Percentiles rank a stretch among this genome's conserved stretches.
phyloP scores from a whole-genome alignment of 768 basidiomycete genomes.

The Austroboletus eburneus region DNA sequence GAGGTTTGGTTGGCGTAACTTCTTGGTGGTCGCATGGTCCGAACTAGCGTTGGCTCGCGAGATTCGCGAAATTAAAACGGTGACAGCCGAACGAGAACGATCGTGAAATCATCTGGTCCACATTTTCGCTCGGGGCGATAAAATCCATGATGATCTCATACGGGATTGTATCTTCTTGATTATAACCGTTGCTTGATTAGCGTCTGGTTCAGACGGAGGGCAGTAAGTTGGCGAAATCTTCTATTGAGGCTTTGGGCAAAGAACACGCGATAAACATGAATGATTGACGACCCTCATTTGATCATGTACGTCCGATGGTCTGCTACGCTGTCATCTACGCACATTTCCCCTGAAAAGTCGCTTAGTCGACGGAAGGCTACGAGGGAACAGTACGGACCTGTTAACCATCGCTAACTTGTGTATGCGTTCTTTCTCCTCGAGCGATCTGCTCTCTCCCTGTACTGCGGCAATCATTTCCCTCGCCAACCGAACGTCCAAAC shows the following conservation, averaged over 20 bases:
- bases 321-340: slow-evolving; percentile 13
- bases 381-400: slow-evolving; percentile 46
- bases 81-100: no score
- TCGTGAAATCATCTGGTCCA: no score
- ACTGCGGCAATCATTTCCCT: slow-evolving; percentile 71
- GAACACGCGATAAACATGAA: slow-evolving; percentile 27
- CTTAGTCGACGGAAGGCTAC: not conserved
- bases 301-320: slow-evolving; percentile 15
- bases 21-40: no score
- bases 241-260: slow-evolving; percentile 31
- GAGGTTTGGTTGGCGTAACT: no score
- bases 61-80: no score
- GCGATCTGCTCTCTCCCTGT: slow-evolving; percentile 55
- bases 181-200: no score
- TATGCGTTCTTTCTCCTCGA: slow-evolving; percentile 56
- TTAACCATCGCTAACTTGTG: slow-evolving; percentile 75
- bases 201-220: no score
- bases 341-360: slow-evolving; percentile 21
- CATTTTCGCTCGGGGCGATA: no score
- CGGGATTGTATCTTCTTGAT: no score
- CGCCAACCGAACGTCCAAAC: slow-evolving; percentile 67
- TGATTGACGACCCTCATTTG: slow-evolving; percentile 14
- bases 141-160: no score
- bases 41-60: no score
- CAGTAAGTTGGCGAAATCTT: no score